Base-by-base conservation (phyloP, 768 basidiomycete species). In the Leccinum truebloodii region DNA sequence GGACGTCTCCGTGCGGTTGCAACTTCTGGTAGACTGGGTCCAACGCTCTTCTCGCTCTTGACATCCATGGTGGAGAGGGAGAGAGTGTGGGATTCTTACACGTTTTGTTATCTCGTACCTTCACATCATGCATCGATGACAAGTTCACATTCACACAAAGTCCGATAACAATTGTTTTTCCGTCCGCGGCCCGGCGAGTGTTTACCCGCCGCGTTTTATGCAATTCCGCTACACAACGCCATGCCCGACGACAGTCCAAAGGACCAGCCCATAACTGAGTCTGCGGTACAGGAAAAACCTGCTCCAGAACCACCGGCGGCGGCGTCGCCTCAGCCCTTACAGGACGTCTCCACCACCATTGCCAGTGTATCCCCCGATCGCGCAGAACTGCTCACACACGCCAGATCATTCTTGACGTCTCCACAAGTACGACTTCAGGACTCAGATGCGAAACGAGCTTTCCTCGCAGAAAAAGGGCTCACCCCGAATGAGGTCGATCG, bases 401-500 rank as follows among this genome's bases (percentile, higher is more conserved):
- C 89, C 9, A 82, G 86, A 24, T 64, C 80, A 12, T 92, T 93
- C 69, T 76, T 93, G 16, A 71, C 72, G 12, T 89, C 90, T 3
- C 85, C 88, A 3, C 86, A 88, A 67, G 80, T 89, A 22, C 77
- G 79, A 13, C 72, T 81, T 51, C 86, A 90, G 63, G 85, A 88
- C 65, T 41, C 71, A 0, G 58, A 70, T 2, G 80, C 83, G 3
- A 90, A 90, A 67, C 82, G 84, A 8, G 73, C 75, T 54, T 93
- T 93, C 63, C 80, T 93, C 13, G 68, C 68, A 0, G 89, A 90
- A 65, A 92, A 92, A 67, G 91, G 90, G 1, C 75, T 93, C 28
- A 77, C 76, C n/a, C 79, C 81, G 4, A 55, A 51, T 10, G 91
- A 93, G 68, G 81, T 91, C 46, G 81, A 86, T 51, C 71, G 69